Conservation (phyloP, 2,329 filamentous ascomycete genomes). For the Karstenula rhodostoma region DNA sequence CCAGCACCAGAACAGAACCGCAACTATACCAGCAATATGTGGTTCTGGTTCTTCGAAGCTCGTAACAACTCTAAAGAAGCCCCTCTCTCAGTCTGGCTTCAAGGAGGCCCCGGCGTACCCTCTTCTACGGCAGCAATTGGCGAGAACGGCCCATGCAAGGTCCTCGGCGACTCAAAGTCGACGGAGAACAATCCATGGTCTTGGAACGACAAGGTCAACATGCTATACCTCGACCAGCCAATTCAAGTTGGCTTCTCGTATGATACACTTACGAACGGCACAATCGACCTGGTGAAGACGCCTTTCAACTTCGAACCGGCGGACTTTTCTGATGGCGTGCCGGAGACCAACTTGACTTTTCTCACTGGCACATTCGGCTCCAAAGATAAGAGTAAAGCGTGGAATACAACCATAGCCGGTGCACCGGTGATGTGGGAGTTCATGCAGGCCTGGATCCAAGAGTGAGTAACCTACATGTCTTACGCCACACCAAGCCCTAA, state of each 20-base stretch:
- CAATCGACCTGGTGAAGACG: constrained; percentile 14
- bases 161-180: constrained; percentile 59
- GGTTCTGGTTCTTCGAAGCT: constrained; percentile 70
- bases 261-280: constrained; percentile 27
- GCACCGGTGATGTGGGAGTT: constrained; percentile 22
- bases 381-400: constrained; percentile 32
- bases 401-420: constrained; percentile 22
- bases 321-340: constrained; percentile 36
- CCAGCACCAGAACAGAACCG: constrained; percentile 49
- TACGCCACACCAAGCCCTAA: constrained; percentile 4
- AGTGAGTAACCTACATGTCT: neutral
- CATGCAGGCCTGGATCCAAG: constrained; percentile 25
- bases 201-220: constrained; percentile 64
- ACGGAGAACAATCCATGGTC: constrained; percentile 61
- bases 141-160: constrained; percentile 62
- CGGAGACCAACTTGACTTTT: constrained; percentile 60
- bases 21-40: constrained; percentile 62
- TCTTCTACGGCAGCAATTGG: constrained; percentile 42
- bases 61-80: constrained; percentile 61
- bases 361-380: constrained; percentile 60
- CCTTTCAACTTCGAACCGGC: constrained; percentile 12
- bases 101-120: constrained; percentile 62
- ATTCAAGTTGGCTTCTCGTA: constrained; percentile 65
- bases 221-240: constrained; percentile 72
- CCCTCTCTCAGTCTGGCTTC: constrained; percentile 65